These are phyloP conservation scores for Flaveria sonorensis DNA, from an alignment of 129 eudicot genomes.

Conservation along the genomic window DNA sequence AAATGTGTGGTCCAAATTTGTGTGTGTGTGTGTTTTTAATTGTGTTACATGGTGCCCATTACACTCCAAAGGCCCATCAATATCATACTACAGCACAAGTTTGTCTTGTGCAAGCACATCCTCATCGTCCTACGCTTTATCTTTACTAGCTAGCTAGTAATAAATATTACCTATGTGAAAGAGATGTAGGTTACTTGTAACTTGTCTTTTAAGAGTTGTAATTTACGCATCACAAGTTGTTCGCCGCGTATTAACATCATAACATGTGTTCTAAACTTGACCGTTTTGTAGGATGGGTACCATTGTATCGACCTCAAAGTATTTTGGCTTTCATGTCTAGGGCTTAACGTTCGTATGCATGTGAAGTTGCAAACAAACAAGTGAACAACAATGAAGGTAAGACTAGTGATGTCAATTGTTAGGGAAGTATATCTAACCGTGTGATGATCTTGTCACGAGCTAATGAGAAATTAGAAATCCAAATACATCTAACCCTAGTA, in stretches of 20 bases:
- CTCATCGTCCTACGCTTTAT: neutral
- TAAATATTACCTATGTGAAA: slow-evolving; percentile 1
- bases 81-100: slow-evolving; percentile 20
- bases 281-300: neutral
- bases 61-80: slow-evolving; percentile 27
- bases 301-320: neutral
- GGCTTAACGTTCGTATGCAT: too few species aligned
- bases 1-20: slow-evolving; percentile 31
- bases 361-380: too few species aligned
- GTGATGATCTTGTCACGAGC: too few species aligned
- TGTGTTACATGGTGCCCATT: slow-evolving; percentile 27
- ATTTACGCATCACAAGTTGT: neutral
- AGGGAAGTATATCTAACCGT: too few species aligned
- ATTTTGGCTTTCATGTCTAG: too few species aligned
- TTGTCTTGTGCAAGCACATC: slow-evolving; percentile 12
- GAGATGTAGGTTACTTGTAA: neutral
- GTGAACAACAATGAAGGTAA: too few species aligned
- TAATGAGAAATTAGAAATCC: too few species aligned
- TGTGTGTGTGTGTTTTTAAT: neutral
- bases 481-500: too few species aligned
- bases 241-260: neutral
- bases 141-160: neutral
- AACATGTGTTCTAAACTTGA: neutral
- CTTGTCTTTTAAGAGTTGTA: neutral
- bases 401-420: too few species aligned